These are phyloP conservation scores for Hanseniaspora thailandica DNA, from an alignment of 805 yeast genomes.

Conservation along the genomic window DNA sequence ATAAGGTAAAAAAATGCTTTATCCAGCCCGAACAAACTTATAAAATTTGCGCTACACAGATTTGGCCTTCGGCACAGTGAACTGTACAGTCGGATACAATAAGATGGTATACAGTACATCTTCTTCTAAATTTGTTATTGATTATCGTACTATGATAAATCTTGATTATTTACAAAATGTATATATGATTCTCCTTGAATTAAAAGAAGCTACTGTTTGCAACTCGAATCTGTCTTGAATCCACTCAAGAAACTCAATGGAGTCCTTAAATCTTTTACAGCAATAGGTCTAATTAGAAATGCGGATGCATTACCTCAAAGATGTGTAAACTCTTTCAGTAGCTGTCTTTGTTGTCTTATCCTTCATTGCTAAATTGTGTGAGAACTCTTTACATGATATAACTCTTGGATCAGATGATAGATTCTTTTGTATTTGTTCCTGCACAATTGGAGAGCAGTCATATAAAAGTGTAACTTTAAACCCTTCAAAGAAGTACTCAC, in stretches of 20 bases:
- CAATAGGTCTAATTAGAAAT: not conserved
- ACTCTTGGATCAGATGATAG: slow-evolving; percentile 83
- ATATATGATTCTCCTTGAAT: too few relatives aligned
- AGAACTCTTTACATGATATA: slow-evolving; percentile 5
- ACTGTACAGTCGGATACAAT: too few relatives aligned
- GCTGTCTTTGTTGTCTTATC: not conserved
- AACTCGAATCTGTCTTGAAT: too few relatives aligned
- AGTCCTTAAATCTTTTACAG: too few relatives aligned
- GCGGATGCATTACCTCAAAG: not conserved
- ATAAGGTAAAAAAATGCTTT: not conserved
- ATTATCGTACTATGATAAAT: too few relatives aligned
- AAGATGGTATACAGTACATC: too few relatives aligned
- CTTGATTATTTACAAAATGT: too few relatives aligned
- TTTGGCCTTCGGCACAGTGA: too few relatives aligned
- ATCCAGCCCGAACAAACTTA: not conserved
- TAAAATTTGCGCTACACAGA: not conserved
- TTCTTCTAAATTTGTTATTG: too few relatives aligned
- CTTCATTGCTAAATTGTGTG: not conserved
- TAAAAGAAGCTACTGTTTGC: too few relatives aligned
- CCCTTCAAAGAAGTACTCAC: slow-evolving; percentile 83
- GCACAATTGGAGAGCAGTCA: slow-evolving; percentile 78
- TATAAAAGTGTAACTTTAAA: slow-evolving; percentile 76
- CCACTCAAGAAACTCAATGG: too few relatives aligned
- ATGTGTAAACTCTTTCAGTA: not conserved
- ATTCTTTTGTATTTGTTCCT: slow-evolving; percentile 69